Percentiles rank a stretch among this genome's conserved stretches.
Conservation (phyloP, 2,329 filamentous ascomycete species). For the Curvularia sp. region DNA sequence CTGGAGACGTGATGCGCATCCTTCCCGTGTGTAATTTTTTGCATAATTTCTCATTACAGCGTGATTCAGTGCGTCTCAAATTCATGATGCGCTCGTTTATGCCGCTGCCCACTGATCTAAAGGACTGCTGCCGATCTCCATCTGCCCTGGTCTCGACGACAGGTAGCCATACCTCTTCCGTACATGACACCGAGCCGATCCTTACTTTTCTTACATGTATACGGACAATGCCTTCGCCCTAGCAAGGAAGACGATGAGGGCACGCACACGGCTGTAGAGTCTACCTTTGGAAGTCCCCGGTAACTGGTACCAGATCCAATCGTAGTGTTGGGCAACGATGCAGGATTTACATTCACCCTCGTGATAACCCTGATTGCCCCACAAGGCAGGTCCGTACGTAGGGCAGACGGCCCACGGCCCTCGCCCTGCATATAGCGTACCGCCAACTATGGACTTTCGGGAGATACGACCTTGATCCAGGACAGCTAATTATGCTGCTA, state of each 20-base stretch:
- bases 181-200: conserved; percentile 12
- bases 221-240: conserved; percentile 1
- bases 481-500: conserved; percentile 9
- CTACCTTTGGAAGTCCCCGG: conserved; percentile 2
- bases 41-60: neutral
- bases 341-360: conserved; percentile 1
- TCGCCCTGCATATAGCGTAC: conserved; percentile 5
- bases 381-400: neutral
- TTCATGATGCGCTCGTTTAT: neutral
- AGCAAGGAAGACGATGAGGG: conserved; percentile 10
- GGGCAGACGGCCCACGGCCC: neutral
- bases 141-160: conserved; percentile 1
- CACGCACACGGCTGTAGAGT: neutral
- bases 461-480: neutral
- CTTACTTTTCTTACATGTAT: neutral
- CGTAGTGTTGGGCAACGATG: neutral
- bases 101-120: neutral
- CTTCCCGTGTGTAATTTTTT: neutral
- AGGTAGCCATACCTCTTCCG: conserved; percentile 12
- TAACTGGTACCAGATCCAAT: conserved; percentile 14
- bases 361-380: conserved; percentile 2
- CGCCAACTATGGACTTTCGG: neutral
- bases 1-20: neutral
- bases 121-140: conserved; percentile 17
- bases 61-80: neutral